phyloP scores from a whole-genome alignment of 1,284 basidiomycete species.

The Naganishia liquefaciens region DNA sequence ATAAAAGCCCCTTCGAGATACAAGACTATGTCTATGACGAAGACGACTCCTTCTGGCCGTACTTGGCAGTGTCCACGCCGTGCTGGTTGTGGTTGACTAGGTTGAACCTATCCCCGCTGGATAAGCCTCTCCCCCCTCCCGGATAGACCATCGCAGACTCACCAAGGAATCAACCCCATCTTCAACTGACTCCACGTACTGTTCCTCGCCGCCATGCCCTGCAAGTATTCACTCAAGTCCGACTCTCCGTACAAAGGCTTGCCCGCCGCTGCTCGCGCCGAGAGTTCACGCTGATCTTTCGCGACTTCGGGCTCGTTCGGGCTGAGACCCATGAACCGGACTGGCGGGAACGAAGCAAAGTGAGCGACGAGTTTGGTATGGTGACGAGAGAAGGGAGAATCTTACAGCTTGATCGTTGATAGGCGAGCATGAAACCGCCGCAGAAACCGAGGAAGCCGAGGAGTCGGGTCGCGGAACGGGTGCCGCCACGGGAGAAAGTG shows the following conservation, averaged over 20 bases:
- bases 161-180: slow-evolving; percentile 65
- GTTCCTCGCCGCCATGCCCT: slow-evolving; percentile 84
- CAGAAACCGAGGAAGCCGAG: slow-evolving; percentile 67
- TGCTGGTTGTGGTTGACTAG: slow-evolving; percentile 85
- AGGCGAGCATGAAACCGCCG: slow-evolving; percentile 91
- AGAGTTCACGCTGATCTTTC: slow-evolving; percentile 73
- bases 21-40: neutral
- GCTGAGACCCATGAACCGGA: slow-evolving; percentile 94
- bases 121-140: neutral
- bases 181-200: slow-evolving; percentile 90
- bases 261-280: slow-evolving; percentile 68
- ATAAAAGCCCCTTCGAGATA: neutral
- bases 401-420: slow-evolving; percentile 84
- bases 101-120: slow-evolving; percentile 70
- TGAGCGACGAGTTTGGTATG: slow-evolving; percentile 3
- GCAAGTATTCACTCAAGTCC: slow-evolving; percentile 80
- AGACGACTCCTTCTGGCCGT: slow-evolving; percentile 49
- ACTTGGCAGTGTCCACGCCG: slow-evolving; percentile 80
- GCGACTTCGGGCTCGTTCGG: slow-evolving; percentile 85
- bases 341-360: slow-evolving; percentile 54
- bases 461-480: slow-evolving; percentile 55
- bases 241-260: slow-evolving; percentile 82
- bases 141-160: slow-evolving; percentile 54
- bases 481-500: slow-evolving; percentile 49
- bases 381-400: slow-evolving; percentile 32